Conservation (phyloP, 2,329 filamentous ascomycete genomes). For the Didymella segeticola region DNA sequence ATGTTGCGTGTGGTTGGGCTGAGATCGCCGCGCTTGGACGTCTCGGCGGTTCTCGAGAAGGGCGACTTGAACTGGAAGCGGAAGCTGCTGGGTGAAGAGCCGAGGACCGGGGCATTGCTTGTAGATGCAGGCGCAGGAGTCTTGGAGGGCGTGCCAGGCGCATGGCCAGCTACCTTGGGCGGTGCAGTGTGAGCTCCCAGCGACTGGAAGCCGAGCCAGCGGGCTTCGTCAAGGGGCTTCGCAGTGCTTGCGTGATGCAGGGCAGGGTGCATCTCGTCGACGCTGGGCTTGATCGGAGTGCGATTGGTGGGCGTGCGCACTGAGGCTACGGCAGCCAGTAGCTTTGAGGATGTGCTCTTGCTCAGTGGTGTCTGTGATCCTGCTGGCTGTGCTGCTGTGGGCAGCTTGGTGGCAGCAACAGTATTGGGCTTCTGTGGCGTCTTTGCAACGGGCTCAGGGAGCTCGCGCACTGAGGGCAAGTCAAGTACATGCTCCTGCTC, state of each 20-base stretch:
- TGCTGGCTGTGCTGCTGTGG: slow-evolving; percentile 26
- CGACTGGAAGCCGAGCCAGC: slow-evolving; percentile 77
- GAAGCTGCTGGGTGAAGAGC: slow-evolving; percentile 64
- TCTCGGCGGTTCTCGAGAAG: slow-evolving; percentile 64
- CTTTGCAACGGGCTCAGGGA: slow-evolving; percentile 30
- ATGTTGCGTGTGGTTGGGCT: slow-evolving; percentile 67
- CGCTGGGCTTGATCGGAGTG: slow-evolving; percentile 71
- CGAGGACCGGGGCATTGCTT: slow-evolving; percentile 17
- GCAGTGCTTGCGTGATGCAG: slow-evolving; percentile 77
- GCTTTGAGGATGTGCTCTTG: slow-evolving; percentile 34
- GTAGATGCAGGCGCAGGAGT: slow-evolving; percentile 36
- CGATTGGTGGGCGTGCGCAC: slow-evolving; percentile 63
- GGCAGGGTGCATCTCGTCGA: slow-evolving; percentile 90
- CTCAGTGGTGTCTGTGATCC: slow-evolving; percentile 59
- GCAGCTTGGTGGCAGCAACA: slow-evolving; percentile 31
- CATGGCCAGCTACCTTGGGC: slow-evolving; percentile 51
- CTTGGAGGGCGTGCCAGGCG: slow-evolving; percentile 71
- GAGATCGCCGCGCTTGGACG: slow-evolving; percentile 68
- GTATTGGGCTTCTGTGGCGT: slow-evolving; percentile 32
- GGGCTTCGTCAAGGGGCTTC: slow-evolving; percentile 77
- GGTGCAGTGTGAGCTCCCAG: slow-evolving; percentile 66
- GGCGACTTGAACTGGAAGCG: slow-evolving; percentile 68
- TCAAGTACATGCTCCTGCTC: slow-evolving; percentile 23
- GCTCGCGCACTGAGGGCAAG: slow-evolving; percentile 30
- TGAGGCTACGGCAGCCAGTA: slow-evolving; percentile 25